Evolutionary conservation across 495 filamentous ascomycete genomes (phyloP).

Genomic region (Cetradonia linearis): DNA sequence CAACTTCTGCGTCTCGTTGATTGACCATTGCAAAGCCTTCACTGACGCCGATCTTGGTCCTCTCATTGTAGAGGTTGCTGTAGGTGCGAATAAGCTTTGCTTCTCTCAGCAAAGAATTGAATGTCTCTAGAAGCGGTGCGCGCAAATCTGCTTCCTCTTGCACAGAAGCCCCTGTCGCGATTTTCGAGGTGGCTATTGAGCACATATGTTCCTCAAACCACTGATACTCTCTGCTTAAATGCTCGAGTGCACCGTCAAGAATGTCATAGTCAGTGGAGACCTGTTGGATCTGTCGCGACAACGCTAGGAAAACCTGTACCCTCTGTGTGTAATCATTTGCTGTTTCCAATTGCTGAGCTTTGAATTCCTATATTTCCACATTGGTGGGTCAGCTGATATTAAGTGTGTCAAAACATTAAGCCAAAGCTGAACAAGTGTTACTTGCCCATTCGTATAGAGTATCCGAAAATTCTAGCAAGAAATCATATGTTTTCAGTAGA

Average conservation of each 20-base stretch:
- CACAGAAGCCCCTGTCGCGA: background rate
- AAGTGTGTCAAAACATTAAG: too few species aligned
- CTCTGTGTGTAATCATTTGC: slow-evolving; percentile 17
- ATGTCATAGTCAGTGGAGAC: slow-evolving; percentile 13
- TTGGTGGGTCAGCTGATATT: slow-evolving; percentile 1
- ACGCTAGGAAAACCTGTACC: slow-evolving; percentile 8
- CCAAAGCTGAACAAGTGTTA: background rate
- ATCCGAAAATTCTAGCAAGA: slow-evolving; percentile 9
- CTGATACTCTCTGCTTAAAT: slow-evolving; percentile 9
- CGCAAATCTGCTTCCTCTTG: slow-evolving; percentile 5
- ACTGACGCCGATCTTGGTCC: slow-evolving; percentile 16
- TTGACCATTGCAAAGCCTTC: slow-evolving; percentile 21
- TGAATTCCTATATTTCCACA: slow-evolving; percentile 15
- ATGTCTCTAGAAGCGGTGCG: slow-evolving; percentile 11
- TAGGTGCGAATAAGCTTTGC: slow-evolving; percentile 17
- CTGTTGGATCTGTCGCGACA: slow-evolving; percentile 17
- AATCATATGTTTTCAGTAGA: slow-evolving; percentile 9
- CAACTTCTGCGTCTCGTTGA: slow-evolving; percentile 18
- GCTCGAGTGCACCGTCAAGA: slow-evolving; percentile 14
- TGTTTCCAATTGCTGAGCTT: slow-evolving; percentile 13
- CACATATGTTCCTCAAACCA: slow-evolving; percentile 8
- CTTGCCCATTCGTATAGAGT: slow-evolving; percentile 13
- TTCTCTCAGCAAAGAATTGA: slow-evolving; percentile 13
- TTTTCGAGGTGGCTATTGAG: background rate
- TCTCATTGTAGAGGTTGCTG: slow-evolving; percentile 14